These are phyloP conservation scores for Uronychia binucleata DNA, from an alignment of 73 alveolate genomes.

Conservation along the genomic window DNA sequence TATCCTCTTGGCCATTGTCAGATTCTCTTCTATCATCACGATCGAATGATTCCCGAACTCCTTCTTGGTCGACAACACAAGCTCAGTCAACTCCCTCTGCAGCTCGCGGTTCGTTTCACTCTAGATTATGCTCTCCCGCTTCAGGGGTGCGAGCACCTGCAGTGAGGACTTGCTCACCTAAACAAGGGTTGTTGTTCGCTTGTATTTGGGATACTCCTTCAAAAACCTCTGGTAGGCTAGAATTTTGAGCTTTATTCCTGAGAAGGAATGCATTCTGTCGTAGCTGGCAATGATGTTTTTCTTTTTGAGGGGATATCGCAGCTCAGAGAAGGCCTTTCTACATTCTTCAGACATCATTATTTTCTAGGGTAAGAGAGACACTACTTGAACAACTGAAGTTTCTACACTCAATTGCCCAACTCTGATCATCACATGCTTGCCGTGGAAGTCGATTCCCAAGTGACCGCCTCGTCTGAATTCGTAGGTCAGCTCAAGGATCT, in stretches of 20 bases:
- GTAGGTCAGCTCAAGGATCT: not conserved
- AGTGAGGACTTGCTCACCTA: not conserved
- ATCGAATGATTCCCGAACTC: constrained; percentile 37
- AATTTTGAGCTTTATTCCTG: constrained; percentile 35
- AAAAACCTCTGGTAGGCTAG: constrained; percentile 34
- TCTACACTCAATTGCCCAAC: not conserved
- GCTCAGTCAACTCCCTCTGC: constrained; percentile 3
- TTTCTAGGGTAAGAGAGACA: too few relatives aligned
- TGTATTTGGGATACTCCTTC: constrained; percentile 12
- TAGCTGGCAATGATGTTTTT: not conserved
- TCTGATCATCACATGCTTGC: not conserved
- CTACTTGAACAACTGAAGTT: not conserved
- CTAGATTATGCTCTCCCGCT: not conserved
- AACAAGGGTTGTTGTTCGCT: not conserved
- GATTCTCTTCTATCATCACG: constrained; percentile 10
- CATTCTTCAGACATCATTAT: not conserved
- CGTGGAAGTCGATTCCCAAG: not conserved
- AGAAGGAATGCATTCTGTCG: constrained; percentile 45
- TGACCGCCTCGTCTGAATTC: not conserved
- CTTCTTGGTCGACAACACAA: constrained; percentile 15
- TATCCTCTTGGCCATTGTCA: constrained; percentile 23
- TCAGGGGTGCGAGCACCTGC: not conserved
- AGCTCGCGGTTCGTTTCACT: not conserved
- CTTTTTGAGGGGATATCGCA: not conserved
- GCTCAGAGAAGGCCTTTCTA: not conserved